Percentiles rank a stretch among this genome's conserved stretches.
Evolutionary conservation across 2,329 filamentous ascomycete genomes (phyloP).

Genomic region (Xylaria sp.): DNA sequence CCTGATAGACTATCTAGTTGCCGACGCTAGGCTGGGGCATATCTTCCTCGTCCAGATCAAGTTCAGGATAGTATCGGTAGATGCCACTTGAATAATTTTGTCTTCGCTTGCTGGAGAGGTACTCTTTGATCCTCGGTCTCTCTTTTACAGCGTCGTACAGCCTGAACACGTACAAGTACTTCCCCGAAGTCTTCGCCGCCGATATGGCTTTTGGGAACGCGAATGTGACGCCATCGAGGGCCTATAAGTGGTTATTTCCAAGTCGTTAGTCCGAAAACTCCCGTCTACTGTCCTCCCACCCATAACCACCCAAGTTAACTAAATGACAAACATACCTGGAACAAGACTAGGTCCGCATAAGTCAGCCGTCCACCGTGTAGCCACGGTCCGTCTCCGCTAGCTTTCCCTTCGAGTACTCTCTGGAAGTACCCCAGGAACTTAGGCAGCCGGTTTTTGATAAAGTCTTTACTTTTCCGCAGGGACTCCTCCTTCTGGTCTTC

Average conservation of each 20-base stretch:
- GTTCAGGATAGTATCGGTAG: conserved; percentile 77
- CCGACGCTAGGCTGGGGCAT: not conserved
- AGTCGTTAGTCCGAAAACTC: not conserved
- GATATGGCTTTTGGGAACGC: conserved; percentile 76
- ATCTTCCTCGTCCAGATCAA: conserved; percentile 59
- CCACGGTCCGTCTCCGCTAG: conserved; percentile 68
- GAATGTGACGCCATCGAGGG: conserved; percentile 67
- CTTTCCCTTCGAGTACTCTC: conserved; percentile 68
- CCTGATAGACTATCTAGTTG: not conserved
- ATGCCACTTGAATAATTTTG: conserved; percentile 71
- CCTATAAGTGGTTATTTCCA: conserved; percentile 47
- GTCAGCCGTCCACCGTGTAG: conserved; percentile 72
- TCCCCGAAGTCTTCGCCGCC: conserved; percentile 62
- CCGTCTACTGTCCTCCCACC: not conserved
- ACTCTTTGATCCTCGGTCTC: conserved; percentile 72
- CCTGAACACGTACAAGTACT: conserved; percentile 70
- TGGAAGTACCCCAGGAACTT: conserved; percentile 80
- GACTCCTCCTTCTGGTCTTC: conserved; percentile 79
- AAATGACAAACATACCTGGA: conserved; percentile 65
- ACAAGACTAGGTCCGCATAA: conserved; percentile 78
- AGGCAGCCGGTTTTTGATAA: conserved; percentile 70
- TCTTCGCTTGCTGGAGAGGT: conserved; percentile 73
- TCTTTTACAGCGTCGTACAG: conserved; percentile 72
- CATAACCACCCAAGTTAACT: not conserved
- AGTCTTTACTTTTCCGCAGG: conserved; percentile 65